Conservation (phyloP, 208 protist species). For the Crithidia bombi region DNA sequence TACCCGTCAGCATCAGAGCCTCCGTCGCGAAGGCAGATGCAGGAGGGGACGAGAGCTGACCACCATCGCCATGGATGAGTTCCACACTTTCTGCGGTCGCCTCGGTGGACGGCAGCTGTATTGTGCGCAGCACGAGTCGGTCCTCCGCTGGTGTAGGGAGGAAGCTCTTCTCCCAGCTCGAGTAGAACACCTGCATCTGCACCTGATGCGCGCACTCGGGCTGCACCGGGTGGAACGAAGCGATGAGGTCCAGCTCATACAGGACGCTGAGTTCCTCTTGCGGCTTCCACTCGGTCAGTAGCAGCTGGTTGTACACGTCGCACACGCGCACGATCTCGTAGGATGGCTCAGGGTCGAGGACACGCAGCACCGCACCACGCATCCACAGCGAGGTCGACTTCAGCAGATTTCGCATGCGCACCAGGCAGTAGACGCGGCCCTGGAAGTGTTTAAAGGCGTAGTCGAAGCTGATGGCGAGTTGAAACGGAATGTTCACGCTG, state of each 20-base stretch:
- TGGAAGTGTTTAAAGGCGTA: conserved; percentile 80
- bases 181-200: conserved; percentile 80
- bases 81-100: conserved; percentile 28
- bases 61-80: conserved; percentile 7
- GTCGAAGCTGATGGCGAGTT: conserved; percentile 32
- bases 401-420: conserved; percentile 66
- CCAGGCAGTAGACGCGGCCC: conserved; percentile 78
- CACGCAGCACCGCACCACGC: conserved; percentile 68
- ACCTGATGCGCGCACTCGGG: conserved; percentile 57
- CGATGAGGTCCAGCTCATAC: conserved; percentile 67
- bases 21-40: background rate
- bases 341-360: conserved; percentile 52
- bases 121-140: conserved; percentile 34
- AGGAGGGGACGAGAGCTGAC: background rate
- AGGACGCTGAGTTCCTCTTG: conserved; percentile 52
- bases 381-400: conserved; percentile 75
- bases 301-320: conserved; percentile 52
- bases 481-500: conserved; percentile 35
- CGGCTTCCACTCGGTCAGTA: conserved; percentile 75
- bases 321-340: conserved; percentile 75
- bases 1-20: background rate
- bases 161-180: conserved; percentile 61
- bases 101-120: conserved; percentile 22
- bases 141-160: conserved; percentile 29
- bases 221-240: conserved; percentile 32